Evolutionary conservation across 208 protist species (phyloP).

Genomic region (Novymonas esmeraldas): DNA sequence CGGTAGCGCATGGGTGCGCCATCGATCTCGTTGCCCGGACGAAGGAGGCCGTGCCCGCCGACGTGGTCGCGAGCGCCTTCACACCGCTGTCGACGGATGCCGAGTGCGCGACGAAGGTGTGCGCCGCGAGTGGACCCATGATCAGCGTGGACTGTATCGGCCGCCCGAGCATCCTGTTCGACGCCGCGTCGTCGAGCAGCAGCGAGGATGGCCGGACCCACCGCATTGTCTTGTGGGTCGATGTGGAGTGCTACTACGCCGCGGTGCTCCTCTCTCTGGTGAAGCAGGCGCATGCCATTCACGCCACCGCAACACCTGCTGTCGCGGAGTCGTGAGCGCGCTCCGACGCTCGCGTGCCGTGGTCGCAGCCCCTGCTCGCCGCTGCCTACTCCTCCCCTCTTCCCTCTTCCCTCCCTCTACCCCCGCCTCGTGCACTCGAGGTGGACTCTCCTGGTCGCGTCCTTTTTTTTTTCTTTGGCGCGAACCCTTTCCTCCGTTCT

Average conservation of each 20-base stretch:
- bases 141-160: constrained; percentile 52
- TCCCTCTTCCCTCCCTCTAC: not conserved
- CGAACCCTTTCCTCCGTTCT: not conserved
- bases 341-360: not conserved
- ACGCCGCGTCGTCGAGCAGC: constrained; percentile 30
- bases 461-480: constrained; percentile 1
- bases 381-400: not conserved
- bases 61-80: constrained; percentile 84
- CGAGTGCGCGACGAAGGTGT: not conserved
- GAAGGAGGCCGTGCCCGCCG: constrained; percentile 86
- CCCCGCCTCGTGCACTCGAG: not conserved
- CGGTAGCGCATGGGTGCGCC: constrained; percentile 96
- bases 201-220: constrained; percentile 33
- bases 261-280: constrained; percentile 9
- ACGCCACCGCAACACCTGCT: not conserved
- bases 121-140: constrained; percentile 25
- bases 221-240: constrained; percentile 68
- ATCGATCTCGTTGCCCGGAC: constrained; percentile 96
- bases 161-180: constrained; percentile 41
- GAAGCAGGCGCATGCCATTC: constrained; percentile 26
- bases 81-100: constrained; percentile 76
- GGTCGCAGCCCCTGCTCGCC: not conserved
- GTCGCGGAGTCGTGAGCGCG: no score
- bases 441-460: no score
- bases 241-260: constrained; percentile 34